A percentile compares a stretch with the other conserved stretches of the same genome.
These are phyloP conservation scores for Xylaria scruposa DNA, from an alignment of 495 filamentous ascomycete species.

Conservation along the genomic window DNA sequence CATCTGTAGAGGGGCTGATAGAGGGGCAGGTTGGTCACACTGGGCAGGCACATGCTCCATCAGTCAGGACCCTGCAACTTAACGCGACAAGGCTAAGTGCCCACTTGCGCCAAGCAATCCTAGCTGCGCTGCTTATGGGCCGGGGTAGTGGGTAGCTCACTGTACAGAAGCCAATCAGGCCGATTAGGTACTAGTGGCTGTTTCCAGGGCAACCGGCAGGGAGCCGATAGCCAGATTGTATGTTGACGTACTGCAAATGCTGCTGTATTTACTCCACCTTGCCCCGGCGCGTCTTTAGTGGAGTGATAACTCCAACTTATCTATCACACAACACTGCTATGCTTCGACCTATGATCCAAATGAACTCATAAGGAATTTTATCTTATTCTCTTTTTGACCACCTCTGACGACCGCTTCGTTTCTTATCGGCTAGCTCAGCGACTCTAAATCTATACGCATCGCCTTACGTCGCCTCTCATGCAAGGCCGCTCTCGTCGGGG, in stretches of 20 bases:
- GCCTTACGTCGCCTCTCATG: slow-evolving; percentile 26
- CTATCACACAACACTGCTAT: neutral
- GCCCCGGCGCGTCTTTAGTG: slow-evolving; percentile 1
- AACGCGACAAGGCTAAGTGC: neutral
- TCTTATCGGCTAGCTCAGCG: slow-evolving; percentile 8
- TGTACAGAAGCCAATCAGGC: neutral
- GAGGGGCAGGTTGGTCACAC: slow-evolving; percentile 1
- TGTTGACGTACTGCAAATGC: slow-evolving; percentile 1
- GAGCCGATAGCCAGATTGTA: neutral
- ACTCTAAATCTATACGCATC: neutral
- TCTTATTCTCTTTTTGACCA: neutral
- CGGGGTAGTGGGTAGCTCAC: neutral
- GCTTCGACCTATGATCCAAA: neutral
- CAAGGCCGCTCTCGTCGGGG: slow-evolving; percentile 42
- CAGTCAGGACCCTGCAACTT: neutral
- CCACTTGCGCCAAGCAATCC: neutral
- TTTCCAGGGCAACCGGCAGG: slow-evolving; percentile 14
- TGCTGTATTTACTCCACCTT: slow-evolving; percentile 13
- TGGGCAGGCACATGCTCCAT: slow-evolving; percentile 17
- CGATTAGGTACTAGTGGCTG: neutral
- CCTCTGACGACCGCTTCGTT: neutral
- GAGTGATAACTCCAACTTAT: neutral
- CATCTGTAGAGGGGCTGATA: slow-evolving; percentile 18
- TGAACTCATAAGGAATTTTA: neutral
- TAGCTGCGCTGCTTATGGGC: neutral